Evolutionary conservation across 495 filamentous ascomycete genomes (phyloP).

Genomic region (Penicillium egyptiacum): DNA sequence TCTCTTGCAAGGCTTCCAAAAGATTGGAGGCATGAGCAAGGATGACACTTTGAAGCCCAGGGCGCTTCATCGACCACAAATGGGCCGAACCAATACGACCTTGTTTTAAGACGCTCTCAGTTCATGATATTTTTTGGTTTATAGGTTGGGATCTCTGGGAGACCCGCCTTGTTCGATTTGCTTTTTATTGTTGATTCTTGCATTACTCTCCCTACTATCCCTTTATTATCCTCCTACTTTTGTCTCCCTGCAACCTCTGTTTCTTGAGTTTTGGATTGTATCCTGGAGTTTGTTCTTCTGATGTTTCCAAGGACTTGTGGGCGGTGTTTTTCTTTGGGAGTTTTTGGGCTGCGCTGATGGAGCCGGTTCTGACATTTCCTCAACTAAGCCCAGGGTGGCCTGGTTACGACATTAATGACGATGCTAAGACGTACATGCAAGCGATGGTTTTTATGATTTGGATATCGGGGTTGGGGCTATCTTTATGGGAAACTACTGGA

Average conservation of each 20-base stretch:
- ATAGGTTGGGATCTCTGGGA: background rate
- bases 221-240: slow-evolving; percentile 14
- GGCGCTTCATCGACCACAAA: slow-evolving; percentile 37
- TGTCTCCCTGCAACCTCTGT: slow-evolving; percentile 7
- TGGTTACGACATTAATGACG: slow-evolving; percentile 47
- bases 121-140: slow-evolving; percentile 3
- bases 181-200: slow-evolving; percentile 7
- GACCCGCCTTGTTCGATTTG: slow-evolving; percentile 6
- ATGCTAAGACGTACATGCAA: slow-evolving; percentile 51
- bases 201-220: slow-evolving; percentile 8
- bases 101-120: slow-evolving; percentile 35
- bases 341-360: slow-evolving; percentile 30
- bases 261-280: slow-evolving; percentile 22
- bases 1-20: slow-evolving; percentile 85
- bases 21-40: slow-evolving; percentile 64
- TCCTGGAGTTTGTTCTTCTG: slow-evolving; percentile 20
- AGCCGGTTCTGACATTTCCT: slow-evolving; percentile 33
- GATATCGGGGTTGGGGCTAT: slow-evolving; percentile 27
- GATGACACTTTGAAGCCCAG: slow-evolving; percentile 33
- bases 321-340: slow-evolving; percentile 32
- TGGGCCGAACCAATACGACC: slow-evolving; percentile 46
- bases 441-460: slow-evolving; percentile 40
- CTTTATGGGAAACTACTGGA: slow-evolving; percentile 18
- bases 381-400: slow-evolving; percentile 35
- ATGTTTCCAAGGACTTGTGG: slow-evolving; percentile 26